phyloP scores from a whole-genome alignment of 2,329 filamentous ascomycete genomes.

The Botrytis pseudocinerea region DNA sequence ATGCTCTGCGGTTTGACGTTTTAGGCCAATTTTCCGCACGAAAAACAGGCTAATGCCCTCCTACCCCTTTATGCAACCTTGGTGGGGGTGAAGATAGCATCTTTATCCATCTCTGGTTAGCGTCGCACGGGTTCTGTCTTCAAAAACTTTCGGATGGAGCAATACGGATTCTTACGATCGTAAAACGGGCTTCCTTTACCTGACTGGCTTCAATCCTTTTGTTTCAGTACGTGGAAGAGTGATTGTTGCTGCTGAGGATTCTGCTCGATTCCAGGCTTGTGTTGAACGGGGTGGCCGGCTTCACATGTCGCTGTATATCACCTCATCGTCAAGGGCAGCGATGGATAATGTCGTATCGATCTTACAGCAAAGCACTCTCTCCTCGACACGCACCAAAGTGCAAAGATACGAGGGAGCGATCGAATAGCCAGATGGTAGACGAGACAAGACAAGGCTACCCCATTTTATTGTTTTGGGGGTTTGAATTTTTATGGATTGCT shows the following conservation, averaged over 20 bases:
- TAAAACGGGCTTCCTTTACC: conserved; percentile 10
- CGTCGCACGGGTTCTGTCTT: conserved; percentile 1
- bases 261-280: neutral
- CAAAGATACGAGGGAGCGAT: conserved; percentile 16
- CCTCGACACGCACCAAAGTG: neutral
- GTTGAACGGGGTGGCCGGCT: neutral
- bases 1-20: conserved; percentile 18
- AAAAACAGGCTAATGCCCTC: conserved; percentile 16
- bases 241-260: neutral
- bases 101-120: conserved; percentile 2
- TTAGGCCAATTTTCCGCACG: conserved; percentile 14
- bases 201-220: conserved; percentile 9
- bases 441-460: conserved; percentile 2
- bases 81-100: conserved; percentile 16
- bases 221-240: conserved; percentile 12
- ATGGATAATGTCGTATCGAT: conserved; percentile 10
- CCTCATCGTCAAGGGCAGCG: conserved; percentile 14
- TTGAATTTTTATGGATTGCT: neutral
- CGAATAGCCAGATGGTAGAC: neutral
- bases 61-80: conserved; percentile 24
- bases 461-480: neutral
- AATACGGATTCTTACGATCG: neutral
- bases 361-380: neutral
- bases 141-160: conserved; percentile 18
- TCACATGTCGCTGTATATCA: conserved; percentile 4